phyloP scores from a whole-genome alignment of 2,329 filamentous ascomycete genomes.

The Ophiobolus disseminans region DNA sequence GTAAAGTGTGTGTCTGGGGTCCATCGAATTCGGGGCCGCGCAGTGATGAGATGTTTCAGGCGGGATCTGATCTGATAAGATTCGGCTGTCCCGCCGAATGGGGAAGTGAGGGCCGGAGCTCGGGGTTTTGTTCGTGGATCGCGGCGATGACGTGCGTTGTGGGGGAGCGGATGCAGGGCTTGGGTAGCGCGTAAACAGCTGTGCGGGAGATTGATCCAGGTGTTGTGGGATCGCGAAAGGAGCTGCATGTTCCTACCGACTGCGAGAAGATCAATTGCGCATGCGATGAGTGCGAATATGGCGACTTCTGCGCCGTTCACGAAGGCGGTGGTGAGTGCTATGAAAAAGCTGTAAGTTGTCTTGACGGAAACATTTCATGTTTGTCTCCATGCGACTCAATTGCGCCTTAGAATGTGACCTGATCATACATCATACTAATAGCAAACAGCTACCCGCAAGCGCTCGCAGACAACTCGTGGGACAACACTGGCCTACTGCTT shows the following conservation, averaged over 20 bases:
- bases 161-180: constrained; percentile 17
- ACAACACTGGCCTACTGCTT: constrained; percentile 88
- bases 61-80: constrained; percentile 46
- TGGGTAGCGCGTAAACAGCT: background rate
- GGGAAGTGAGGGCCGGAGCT: constrained; percentile 5
- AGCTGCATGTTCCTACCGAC: constrained; percentile 45
- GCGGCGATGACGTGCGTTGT: constrained; percentile 31
- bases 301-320: constrained; percentile 66
- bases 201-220: background rate
- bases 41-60: constrained; percentile 21
- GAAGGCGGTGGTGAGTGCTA: constrained; percentile 74
- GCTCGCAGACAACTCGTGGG: constrained; percentile 88
- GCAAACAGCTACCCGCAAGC: constrained; percentile 79
- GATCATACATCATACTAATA: constrained; percentile 10
- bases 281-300: constrained; percentile 49
- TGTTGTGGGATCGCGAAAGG: background rate
- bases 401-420: background rate
- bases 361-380: background rate
- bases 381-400: background rate
- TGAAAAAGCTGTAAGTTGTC: constrained; percentile 74
- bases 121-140: too few relatives aligned
- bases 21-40: constrained; percentile 26
- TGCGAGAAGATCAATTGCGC: constrained; percentile 37
- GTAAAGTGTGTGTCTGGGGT: constrained; percentile 45
- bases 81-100: constrained; percentile 14